phyloP scores from a whole-genome alignment of 2,329 filamentous ascomycete genomes.

The Diplodia seriata region DNA sequence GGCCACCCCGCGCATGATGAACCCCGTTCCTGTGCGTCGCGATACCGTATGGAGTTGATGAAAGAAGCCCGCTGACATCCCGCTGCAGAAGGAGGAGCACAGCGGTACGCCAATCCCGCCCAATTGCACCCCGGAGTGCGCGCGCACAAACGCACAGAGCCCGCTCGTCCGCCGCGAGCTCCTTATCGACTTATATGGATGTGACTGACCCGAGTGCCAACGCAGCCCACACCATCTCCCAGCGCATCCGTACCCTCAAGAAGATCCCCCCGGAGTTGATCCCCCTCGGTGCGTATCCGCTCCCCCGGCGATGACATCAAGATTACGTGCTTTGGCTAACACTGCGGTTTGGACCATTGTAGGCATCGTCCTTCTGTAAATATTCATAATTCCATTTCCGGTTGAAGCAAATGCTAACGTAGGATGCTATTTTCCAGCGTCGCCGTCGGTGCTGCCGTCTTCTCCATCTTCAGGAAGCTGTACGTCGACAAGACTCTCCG shows the following conservation, averaged over 20 bases:
- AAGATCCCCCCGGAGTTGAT: conserved; percentile 92
- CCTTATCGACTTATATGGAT: not conserved
- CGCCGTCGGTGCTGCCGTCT: conserved; percentile 78
- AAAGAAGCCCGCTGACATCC: conserved; percentile 49
- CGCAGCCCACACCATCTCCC: conserved; percentile 92
- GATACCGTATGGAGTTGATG: conserved; percentile 12
- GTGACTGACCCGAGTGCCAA: conserved; percentile 2
- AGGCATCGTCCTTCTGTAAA: conserved; percentile 89
- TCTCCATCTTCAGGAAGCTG: conserved; percentile 84
- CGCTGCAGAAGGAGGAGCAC: conserved; percentile 66
- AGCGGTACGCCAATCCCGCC: conserved; percentile 56
- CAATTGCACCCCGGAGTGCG: conserved; percentile 14
- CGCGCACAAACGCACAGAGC: conserved; percentile 7
- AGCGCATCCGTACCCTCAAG: conserved; percentile 88
- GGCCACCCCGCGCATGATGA: conserved; percentile 53
- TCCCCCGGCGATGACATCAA: conserved; percentile 35
- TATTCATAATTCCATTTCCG: conserved; percentile 1
- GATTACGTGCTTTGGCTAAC: conserved; percentile 36
- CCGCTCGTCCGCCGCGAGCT: conserved; percentile 20
- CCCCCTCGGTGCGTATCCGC: conserved; percentile 77
- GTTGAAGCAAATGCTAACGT: conserved; percentile 29
- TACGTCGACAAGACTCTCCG: conserved; percentile 90
- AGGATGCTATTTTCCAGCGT: conserved; percentile 51
- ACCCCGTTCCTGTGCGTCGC: conserved; percentile 73
- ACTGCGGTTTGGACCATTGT: conserved; percentile 33